Percentiles rank a stretch among this genome's conserved stretches.
Conservation (phyloP, 352 stramenopile genomes). For the Globisporangium irregulare region DNA sequence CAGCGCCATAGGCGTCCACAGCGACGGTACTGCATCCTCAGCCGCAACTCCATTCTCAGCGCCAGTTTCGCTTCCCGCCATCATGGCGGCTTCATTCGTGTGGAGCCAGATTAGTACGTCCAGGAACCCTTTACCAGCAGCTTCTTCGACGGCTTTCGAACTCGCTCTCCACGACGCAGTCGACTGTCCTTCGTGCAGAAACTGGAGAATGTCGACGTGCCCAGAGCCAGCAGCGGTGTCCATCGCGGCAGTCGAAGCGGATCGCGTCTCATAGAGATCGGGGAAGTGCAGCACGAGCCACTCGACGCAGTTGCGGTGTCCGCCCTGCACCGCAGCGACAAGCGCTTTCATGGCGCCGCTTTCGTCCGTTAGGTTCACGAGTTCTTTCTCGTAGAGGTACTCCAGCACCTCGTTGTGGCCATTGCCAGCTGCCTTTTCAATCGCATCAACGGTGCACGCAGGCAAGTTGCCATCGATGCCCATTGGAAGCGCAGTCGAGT, state of each 20-base stretch:
- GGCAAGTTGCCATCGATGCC: conserved; percentile 49
- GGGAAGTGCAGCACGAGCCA: conserved; percentile 54
- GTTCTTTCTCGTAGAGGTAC: conserved; percentile 54
- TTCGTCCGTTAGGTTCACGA: conserved; percentile 41
- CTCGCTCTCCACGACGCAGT: conserved; percentile 51
- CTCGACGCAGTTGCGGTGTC: conserved; percentile 49
- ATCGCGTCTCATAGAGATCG: conserved; percentile 30
- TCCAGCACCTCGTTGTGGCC: conserved; percentile 54
- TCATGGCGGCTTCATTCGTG: conserved; percentile 20
- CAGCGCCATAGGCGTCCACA: conserved; percentile 52
- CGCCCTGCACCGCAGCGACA: conserved; percentile 47
- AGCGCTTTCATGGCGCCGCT: conserved; percentile 56
- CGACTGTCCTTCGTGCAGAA: conserved; percentile 33
- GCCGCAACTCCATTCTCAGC: conserved; percentile 15
- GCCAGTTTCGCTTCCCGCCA: neutral
- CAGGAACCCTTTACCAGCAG: conserved; percentile 45
- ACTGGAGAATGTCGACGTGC: conserved; percentile 58
- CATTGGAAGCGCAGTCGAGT: conserved; percentile 49
- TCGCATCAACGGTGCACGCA: conserved; percentile 46
- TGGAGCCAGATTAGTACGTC: conserved; percentile 59
- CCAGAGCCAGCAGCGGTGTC: conserved; percentile 46
- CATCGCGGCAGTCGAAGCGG: conserved; percentile 39
- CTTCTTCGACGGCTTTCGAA: conserved; percentile 53
- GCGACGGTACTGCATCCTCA: conserved; percentile 8
- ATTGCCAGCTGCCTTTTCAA: conserved; percentile 66